Percentiles rank a stretch among this genome's conserved stretches.
phyloP scores from a whole-genome alignment of 208 protist species.

The Leishmania major region DNA sequence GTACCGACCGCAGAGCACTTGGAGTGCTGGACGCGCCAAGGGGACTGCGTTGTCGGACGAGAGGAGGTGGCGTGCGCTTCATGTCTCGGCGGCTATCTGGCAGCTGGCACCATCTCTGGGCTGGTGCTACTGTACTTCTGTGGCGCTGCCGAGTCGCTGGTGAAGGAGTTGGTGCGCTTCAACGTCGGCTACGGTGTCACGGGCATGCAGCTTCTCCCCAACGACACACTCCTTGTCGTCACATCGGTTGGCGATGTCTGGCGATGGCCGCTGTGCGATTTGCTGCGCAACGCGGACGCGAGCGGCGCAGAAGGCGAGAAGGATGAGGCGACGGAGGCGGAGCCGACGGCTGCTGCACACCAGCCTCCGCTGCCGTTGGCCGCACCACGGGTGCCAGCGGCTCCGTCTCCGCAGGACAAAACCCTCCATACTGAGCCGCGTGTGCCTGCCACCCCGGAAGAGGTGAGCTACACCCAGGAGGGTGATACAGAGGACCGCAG shows the following conservation, averaged over 20 bases:
- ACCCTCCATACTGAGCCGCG: slow-evolving; percentile 1
- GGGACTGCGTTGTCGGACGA: slow-evolving; percentile 6
- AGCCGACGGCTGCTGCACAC: slow-evolving; percentile 11
- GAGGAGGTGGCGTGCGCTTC: slow-evolving; percentile 60
- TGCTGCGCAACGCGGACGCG: slow-evolving; percentile 30
- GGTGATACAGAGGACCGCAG: slow-evolving; percentile 23
- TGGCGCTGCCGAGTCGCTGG: slow-evolving; percentile 25
- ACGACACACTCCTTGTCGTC: slow-evolving; percentile 70
- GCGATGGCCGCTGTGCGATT: slow-evolving; percentile 72
- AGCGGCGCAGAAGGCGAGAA: slow-evolving; percentile 9
- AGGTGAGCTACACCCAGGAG: slow-evolving; percentile 25
- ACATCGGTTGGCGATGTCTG: slow-evolving; percentile 83
- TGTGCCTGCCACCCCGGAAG: slow-evolving; percentile 7
- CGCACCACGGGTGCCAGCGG: slow-evolving; percentile 6
- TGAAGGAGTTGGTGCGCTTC: slow-evolving; percentile 73
- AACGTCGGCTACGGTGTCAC: slow-evolving; percentile 83
- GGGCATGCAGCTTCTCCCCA: slow-evolving; percentile 62
- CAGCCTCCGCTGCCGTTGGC: slow-evolving; percentile 17
- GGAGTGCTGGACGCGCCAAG: slow-evolving; percentile 17
- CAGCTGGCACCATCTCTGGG: slow-evolving; percentile 66
- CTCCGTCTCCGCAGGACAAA: not conserved
- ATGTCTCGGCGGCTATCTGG: slow-evolving; percentile 53
- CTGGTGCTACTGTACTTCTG: slow-evolving; percentile 69
- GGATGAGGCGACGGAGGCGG: slow-evolving; percentile 19
- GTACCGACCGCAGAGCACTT: not conserved